A percentile compares a stretch with the other conserved stretches of the same genome.
These are phyloP conservation scores for Sclerotiophoma versabilis DNA, from an alignment of 2,329 filamentous ascomycete species.

Conservation along the genomic window DNA sequence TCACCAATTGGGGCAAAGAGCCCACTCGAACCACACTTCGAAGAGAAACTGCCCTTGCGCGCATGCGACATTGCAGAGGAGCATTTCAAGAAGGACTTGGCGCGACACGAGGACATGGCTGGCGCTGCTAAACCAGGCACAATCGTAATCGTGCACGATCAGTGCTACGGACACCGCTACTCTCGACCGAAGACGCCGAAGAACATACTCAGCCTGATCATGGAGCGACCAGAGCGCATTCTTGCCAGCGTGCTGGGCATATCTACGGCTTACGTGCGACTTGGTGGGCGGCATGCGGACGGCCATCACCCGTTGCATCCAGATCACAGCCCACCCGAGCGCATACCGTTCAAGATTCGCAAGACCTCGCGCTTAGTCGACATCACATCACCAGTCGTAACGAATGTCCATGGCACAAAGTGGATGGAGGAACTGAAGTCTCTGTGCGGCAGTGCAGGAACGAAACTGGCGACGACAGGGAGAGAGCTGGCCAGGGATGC, in stretches of 20 bases:
- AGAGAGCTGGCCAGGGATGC: constrained; percentile 74
- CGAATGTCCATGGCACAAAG: constrained; percentile 85
- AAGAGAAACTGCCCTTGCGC: constrained; percentile 54
- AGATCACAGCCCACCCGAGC: constrained; percentile 64
- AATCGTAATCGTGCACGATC: constrained; percentile 87
- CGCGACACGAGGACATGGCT: constrained; percentile 61
- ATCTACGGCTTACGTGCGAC: constrained; percentile 85
- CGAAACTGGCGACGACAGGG: constrained; percentile 76
- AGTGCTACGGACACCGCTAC: constrained; percentile 93
- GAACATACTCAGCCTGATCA: constrained; percentile 76
- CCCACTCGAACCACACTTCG: constrained; percentile 48
- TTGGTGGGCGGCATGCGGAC: constrained; percentile 80
- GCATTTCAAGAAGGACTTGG: constrained; percentile 74
- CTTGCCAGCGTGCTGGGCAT: constrained; percentile 83
- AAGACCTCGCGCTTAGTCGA: constrained; percentile 77
- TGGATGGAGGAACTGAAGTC: constrained; percentile 93
- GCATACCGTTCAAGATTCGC: constrained; percentile 81
- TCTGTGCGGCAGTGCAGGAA: constrained; percentile 83
- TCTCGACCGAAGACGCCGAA: constrained; percentile 81
- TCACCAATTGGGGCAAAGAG: constrained; percentile 51
- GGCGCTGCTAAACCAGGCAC: constrained; percentile 62
- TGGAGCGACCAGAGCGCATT: constrained; percentile 91
- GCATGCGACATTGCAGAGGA: constrained; percentile 68
- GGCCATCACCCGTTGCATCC: constrained; percentile 73
- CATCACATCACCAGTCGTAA: constrained; percentile 78